Percentiles rank a stretch among this genome's conserved stretches.
phyloP scores from a whole-genome alignment of 306 rosid genomes.

The Trifolium dubium region DNA sequence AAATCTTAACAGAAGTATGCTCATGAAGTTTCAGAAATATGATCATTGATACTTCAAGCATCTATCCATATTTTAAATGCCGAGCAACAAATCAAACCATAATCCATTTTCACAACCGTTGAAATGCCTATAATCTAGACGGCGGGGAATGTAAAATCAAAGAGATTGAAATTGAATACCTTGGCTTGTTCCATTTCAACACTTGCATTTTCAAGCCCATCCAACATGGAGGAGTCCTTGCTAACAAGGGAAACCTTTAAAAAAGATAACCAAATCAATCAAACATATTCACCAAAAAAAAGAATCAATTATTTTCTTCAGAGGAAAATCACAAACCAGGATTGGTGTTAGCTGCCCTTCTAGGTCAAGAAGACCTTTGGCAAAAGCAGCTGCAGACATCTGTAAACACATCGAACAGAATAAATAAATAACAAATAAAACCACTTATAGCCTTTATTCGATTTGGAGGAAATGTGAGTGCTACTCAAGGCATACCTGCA shows the following conservation, averaged over 20 bases:
- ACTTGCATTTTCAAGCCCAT: conserved; percentile 98
- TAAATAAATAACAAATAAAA: conserved; percentile 30
- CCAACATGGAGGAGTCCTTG: conserved; percentile 99
- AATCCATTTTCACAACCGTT: conserved; percentile 32
- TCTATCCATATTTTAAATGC: conserved; percentile 36
- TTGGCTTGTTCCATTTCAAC: conserved; percentile 92
- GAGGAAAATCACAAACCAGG: conserved; percentile 67
- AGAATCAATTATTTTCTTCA: conserved; percentile 31
- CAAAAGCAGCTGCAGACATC: conserved; percentile 99
- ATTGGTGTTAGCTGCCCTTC: conserved; percentile 98
- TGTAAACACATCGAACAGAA: conserved; percentile 50
- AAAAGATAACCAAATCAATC: conserved; percentile 45
- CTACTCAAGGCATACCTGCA: conserved; percentile 70
- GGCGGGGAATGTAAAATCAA: conserved; percentile 30
- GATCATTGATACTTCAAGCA: not conserved
- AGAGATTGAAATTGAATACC: conserved; percentile 51
- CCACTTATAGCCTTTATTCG: conserved; percentile 15
- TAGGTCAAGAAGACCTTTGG: conserved; percentile 98
- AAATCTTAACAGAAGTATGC: conserved; percentile 35
- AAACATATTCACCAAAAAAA: conserved; percentile 38
- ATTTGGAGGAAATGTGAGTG: conserved; percentile 13
- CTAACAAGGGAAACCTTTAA: conserved; percentile 96
- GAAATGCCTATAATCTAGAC: conserved; percentile 7
- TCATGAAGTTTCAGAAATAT: conserved; percentile 14
- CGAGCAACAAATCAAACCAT: conserved; percentile 35